These are phyloP conservation scores for Paspalum notatum DNA, from an alignment of 176 grass and related monocot species.

Conservation along the genomic window DNA sequence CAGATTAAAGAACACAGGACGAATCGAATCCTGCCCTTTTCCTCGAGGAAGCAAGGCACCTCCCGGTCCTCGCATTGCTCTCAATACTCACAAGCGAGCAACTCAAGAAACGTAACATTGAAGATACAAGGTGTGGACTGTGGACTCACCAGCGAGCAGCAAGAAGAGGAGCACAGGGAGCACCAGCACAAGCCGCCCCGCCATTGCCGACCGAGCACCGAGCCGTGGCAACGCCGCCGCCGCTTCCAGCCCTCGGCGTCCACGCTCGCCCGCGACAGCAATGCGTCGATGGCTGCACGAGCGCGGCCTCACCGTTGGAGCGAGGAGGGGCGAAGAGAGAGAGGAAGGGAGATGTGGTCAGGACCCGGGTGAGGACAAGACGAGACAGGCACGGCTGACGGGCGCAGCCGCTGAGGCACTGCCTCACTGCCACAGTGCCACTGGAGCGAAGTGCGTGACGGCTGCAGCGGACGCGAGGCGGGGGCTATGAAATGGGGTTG, in stretches of 20 bases:
- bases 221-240: not conserved
- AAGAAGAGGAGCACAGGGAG: constrained; percentile 40
- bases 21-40: constrained; percentile 10
- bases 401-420: constrained; percentile 11
- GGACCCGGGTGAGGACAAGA: constrained; percentile 15
- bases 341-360: not conserved
- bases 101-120: not conserved
- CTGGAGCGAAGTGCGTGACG: constrained; percentile 35
- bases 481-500: constrained; percentile 42
- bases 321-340: not conserved
- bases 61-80: not conserved
- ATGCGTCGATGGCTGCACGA: constrained; percentile 7
- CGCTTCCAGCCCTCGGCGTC: not conserved
- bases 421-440: too few relatives aligned
- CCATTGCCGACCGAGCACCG: constrained; percentile 34
- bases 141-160: constrained; percentile 47
- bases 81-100: not conserved
- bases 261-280: not conserved
- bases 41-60: constrained; percentile 47
- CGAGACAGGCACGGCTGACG: constrained; percentile 48
- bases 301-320: constrained; percentile 25
- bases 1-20: not conserved
- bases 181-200: constrained; percentile 22
- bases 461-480: constrained; percentile 49
- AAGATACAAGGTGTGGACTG: not conserved